phyloP scores from a whole-genome alignment of 2,329 filamentous ascomycete genomes.

The Coniochaeta prunicola region DNA sequence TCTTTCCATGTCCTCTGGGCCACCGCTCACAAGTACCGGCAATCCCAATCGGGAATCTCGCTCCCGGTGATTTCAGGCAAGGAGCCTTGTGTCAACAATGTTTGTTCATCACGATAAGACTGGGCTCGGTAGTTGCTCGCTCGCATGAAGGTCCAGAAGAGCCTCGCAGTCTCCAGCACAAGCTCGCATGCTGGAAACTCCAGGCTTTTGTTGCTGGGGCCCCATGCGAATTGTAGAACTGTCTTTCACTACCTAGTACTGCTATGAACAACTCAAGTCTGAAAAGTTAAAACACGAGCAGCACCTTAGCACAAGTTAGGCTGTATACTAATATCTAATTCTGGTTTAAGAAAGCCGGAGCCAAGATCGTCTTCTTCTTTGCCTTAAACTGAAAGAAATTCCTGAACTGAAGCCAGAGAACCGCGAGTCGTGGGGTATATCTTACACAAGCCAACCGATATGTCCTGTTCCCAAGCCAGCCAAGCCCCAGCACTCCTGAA shows the following conservation, averaged over 20 bases:
- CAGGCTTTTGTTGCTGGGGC: background rate
- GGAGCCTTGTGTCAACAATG: too few relatives aligned
- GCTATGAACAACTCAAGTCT: background rate
- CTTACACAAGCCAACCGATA: conserved; percentile 6
- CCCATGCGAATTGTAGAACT: background rate
- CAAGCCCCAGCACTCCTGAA: background rate
- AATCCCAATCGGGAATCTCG: too few relatives aligned
- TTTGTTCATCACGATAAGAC: too few relatives aligned
- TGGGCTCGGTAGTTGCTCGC: too few relatives aligned
- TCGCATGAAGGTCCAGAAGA: too few relatives aligned
- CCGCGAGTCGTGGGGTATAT: conserved; percentile 6
- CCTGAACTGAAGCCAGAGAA: background rate
- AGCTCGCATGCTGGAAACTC: too few relatives aligned
- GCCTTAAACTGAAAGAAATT: background rate
- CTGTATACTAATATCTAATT: background rate
- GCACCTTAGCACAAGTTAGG: background rate
- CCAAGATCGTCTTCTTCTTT: background rate
- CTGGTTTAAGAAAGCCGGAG: background rate
- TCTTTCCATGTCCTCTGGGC: too few relatives aligned
- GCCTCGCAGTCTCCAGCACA: too few relatives aligned
- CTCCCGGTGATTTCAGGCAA: too few relatives aligned
- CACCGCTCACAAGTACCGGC: too few relatives aligned
- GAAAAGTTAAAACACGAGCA: background rate
- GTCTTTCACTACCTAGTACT: too few relatives aligned
- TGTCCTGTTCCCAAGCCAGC: background rate